Percentiles rank a stretch among this genome's conserved stretches.
These are phyloP conservation scores for Drechslerella coelobrocha DNA, from an alignment of 2,329 filamentous ascomycete genomes.

Conservation along the genomic window DNA sequence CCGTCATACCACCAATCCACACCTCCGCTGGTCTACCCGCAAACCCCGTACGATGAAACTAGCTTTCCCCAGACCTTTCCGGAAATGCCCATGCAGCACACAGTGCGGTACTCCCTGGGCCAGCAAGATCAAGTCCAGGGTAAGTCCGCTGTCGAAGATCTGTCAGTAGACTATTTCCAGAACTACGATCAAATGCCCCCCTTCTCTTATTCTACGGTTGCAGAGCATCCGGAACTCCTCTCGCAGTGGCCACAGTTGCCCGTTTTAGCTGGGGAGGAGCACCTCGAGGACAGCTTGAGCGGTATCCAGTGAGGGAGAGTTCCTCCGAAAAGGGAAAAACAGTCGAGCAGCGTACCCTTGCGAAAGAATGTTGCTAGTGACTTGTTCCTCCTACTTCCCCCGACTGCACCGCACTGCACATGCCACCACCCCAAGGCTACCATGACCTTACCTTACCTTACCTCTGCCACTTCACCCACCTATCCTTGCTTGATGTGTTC, in stretches of 20 bases:
- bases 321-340: constrained; percentile 20
- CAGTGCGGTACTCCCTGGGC: constrained; percentile 38
- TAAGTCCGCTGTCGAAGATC: constrained; percentile 40
- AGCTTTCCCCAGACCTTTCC: constrained; percentile 47
- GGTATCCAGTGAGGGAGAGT: constrained; percentile 36
- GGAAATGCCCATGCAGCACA: constrained; percentile 48
- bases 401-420: constrained; percentile 17
- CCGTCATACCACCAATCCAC: constrained; percentile 49
- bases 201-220: constrained; percentile 49
- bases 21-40: constrained; percentile 41
- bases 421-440: constrained; percentile 29
- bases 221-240: constrained; percentile 50
- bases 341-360: constrained; percentile 12
- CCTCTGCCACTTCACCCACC: constrained; percentile 4
- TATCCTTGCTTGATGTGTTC: constrained; percentile 23
- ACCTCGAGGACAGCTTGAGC: constrained; percentile 44
- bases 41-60: constrained; percentile 46
- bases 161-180: constrained; percentile 45
- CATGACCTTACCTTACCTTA: constrained; percentile 21
- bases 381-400: constrained; percentile 20
- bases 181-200: constrained; percentile 49
- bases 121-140: constrained; percentile 41
- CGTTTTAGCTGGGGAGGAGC: constrained; percentile 46
- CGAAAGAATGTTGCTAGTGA: constrained; percentile 34
- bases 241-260: constrained; percentile 49